Evolutionary conservation across 495 filamentous ascomycete genomes (phyloP).

Genomic region (Daldinia concentrica): DNA sequence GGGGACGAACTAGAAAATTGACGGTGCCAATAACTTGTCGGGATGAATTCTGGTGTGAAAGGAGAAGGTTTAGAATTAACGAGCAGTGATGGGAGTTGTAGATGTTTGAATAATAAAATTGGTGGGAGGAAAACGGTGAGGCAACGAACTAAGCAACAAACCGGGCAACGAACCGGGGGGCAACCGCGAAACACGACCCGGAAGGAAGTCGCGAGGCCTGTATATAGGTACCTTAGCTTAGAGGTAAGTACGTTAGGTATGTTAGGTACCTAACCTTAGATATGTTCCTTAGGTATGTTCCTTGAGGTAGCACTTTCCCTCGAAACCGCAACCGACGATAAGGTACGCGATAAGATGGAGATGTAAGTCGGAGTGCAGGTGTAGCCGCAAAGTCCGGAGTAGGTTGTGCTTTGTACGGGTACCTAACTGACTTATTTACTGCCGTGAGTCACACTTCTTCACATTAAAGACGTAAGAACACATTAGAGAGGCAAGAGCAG

Average conservation of each 20-base stretch:
- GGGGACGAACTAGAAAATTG: background rate
- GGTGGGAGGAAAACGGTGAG: background rate
- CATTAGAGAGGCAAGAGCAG: background rate
- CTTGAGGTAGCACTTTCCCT: background rate
- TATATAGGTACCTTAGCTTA: background rate
- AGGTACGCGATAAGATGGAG: background rate
- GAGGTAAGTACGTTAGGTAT: too few relatives aligned
- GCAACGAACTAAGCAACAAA: background rate
- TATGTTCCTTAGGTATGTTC: background rate
- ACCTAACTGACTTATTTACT: background rate
- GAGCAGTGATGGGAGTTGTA: background rate
- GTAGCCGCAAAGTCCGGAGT: background rate
- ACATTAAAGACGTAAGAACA: background rate
- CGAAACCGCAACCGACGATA: background rate
- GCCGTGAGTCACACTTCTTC: background rate
- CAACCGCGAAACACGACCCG: background rate
- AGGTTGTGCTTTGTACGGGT: background rate
- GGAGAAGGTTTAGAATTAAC: background rate
- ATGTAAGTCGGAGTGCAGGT: background rate
- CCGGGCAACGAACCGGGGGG: conserved; percentile 1
- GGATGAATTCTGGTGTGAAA: background rate
- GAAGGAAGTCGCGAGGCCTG: background rate
- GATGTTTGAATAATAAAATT: background rate
- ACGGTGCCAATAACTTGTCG: background rate
- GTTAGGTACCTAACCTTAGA: too few relatives aligned